phyloP scores from a whole-genome alignment of 2,329 filamentous ascomycete genomes.

The Allantophomopsis cytisporea region DNA sequence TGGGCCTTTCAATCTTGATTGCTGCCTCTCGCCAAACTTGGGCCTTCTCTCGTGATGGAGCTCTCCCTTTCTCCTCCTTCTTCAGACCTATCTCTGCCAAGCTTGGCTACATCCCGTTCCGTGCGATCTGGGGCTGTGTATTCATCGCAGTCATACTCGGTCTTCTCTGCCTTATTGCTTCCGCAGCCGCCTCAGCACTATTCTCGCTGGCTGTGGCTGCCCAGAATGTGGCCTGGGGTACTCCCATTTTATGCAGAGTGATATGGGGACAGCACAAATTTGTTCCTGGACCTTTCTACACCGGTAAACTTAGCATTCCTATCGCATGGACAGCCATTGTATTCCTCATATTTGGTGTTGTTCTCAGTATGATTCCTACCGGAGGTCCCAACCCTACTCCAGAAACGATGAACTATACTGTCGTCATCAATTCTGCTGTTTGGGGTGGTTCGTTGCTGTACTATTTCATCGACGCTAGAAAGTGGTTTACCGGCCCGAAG shows the following conservation, averaged over 20 bases:
- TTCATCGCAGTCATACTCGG: conserved; percentile 36
- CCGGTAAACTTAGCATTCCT: conserved; percentile 34
- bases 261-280: conserved; percentile 45
- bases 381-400: conserved; percentile 35
- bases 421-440: conserved; percentile 44
- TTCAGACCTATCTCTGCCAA: conserved; percentile 36
- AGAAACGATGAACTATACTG: conserved; percentile 46
- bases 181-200: conserved; percentile 40
- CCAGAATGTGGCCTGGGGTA: conserved; percentile 46
- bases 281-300: conserved; percentile 44
- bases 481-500: conserved; percentile 47
- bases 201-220: conserved; percentile 46
- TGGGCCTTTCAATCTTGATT: conserved; percentile 42
- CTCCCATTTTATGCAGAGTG: conserved; percentile 41
- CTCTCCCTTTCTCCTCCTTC: conserved; percentile 43
- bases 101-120: conserved; percentile 42
- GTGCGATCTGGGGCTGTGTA: conserved; percentile 39
- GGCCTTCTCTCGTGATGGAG: conserved; percentile 50
- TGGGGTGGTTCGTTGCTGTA: conserved; percentile 42
- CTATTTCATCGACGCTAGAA: conserved; percentile 39
- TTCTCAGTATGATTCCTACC: conserved; percentile 44
- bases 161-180: conserved; percentile 41
- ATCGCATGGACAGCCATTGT: conserved; percentile 37
- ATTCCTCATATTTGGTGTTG: conserved; percentile 40
- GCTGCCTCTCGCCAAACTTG: conserved; percentile 46